Evolutionary conservation across 305 asterid genomes (phyloP).

Genomic region (Solanum hybrid): DNA sequence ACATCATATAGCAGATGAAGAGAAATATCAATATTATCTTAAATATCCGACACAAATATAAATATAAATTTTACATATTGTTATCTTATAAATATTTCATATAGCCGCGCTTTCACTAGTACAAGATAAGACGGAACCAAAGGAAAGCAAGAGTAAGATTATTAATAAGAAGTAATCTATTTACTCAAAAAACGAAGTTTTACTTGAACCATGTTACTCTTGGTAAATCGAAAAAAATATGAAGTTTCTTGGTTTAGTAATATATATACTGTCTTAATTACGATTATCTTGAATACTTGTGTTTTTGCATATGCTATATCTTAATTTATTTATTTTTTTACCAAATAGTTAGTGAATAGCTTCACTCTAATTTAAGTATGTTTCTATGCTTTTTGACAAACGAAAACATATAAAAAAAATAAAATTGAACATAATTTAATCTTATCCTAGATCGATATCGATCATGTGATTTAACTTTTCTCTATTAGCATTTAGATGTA

Average conservation of each 20-base stretch:
- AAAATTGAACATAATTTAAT: not conserved
- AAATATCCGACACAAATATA: too few species aligned
- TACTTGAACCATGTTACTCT: not conserved
- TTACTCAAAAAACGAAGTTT: not conserved
- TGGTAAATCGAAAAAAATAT: not conserved
- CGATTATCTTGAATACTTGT: not conserved
- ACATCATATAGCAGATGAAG: too few species aligned
- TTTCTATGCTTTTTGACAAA: not conserved
- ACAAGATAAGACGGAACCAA: not conserved
- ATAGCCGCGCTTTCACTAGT: too few species aligned
- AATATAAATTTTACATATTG: too few species aligned
- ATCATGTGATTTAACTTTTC: not conserved
- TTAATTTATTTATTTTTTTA: not conserved
- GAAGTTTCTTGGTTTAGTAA: not conserved
- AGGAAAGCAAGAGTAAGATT: not conserved
- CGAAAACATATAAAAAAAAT: not conserved
- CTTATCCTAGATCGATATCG: not conserved
- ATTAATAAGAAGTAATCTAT: not conserved
- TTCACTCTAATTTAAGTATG: not conserved
- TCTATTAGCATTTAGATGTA: not conserved
- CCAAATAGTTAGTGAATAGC: not conserved
- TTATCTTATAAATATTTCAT: too few species aligned
- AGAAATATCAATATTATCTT: too few species aligned
- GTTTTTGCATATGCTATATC: not conserved
- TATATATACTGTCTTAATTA: not conserved